These are phyloP conservation scores for Daldinia caldariorum DNA, from an alignment of 495 filamentous ascomycete species.

Conservation along the genomic window DNA sequence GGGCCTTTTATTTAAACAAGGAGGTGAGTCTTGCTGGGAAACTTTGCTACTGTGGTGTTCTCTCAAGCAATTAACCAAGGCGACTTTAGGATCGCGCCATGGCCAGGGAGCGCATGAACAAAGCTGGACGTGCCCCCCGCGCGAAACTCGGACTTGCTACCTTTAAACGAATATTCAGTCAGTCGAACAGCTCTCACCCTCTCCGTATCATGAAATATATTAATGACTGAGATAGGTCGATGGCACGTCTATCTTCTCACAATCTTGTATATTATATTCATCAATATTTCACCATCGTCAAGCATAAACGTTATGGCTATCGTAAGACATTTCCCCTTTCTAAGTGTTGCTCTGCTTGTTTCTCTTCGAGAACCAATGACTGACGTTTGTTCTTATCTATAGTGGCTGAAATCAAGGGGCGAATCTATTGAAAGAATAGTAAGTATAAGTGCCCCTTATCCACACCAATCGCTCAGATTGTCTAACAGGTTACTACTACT, in stretches of 20 bases:
- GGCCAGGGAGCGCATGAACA: conserved; percentile 58
- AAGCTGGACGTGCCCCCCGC: conserved; percentile 58
- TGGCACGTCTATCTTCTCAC: conserved; percentile 63
- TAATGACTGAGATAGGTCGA: conserved; percentile 39
- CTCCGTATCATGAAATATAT: not conserved
- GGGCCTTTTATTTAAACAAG: conserved; percentile 54
- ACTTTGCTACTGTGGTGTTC: too few relatives aligned
- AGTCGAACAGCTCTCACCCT: conserved; percentile 11
- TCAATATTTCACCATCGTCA: conserved; percentile 41
- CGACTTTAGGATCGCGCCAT: conserved; percentile 55
- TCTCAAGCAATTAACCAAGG: not conserved
- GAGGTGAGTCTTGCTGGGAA: conserved; percentile 39
- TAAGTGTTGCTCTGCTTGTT: not conserved
- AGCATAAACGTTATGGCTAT: conserved; percentile 49
- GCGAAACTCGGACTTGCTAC: conserved; percentile 58
- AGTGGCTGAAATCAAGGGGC: conserved; percentile 57
- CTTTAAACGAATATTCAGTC: conserved; percentile 63
- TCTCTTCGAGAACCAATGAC: not conserved
- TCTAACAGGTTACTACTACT: conserved; percentile 1
- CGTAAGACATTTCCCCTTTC: not conserved
- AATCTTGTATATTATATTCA: conserved; percentile 53
- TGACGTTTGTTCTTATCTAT: not conserved
- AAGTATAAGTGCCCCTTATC: conserved; percentile 2
- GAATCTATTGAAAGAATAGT: conserved; percentile 53
- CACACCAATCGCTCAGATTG: not conserved